These are phyloP conservation scores for Echinosophora koreensis DNA, from an alignment of 306 rosid genomes.

Conservation along the genomic window DNA sequence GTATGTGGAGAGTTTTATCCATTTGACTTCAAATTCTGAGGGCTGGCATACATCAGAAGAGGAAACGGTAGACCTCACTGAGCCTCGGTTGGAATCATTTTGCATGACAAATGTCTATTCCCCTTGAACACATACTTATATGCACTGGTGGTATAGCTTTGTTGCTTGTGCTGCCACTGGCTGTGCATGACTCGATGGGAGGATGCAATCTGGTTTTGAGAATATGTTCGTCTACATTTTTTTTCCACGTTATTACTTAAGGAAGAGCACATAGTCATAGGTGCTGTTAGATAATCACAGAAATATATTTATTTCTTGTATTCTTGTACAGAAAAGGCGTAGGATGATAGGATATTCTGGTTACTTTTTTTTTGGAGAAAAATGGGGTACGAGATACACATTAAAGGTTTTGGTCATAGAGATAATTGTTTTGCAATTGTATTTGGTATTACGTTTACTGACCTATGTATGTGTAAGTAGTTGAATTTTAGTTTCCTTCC, in stretches of 20 bases:
- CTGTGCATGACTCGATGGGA: constrained; percentile 22
- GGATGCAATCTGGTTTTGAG: constrained; percentile 43
- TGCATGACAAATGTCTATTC: constrained; percentile 59
- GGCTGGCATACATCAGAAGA: constrained; percentile 61
- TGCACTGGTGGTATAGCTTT: constrained; percentile 6
- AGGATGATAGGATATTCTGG: constrained; percentile 44
- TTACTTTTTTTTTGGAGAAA: constrained; percentile 46
- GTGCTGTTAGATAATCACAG: constrained; percentile 46
- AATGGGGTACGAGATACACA: no score
- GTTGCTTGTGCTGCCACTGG: constrained; percentile 10
- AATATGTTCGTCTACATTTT: constrained; percentile 17
- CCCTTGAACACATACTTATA: constrained; percentile 41
- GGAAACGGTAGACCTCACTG: constrained; percentile 85
- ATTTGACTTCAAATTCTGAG: constrained; percentile 62
- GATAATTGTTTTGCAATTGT: no score
- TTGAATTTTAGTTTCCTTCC: constrained; percentile 22
- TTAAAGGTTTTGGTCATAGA: no score
- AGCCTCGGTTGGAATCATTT: constrained; percentile 90
- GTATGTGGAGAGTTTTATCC: constrained; percentile 61
- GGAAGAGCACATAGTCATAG: constrained; percentile 45
- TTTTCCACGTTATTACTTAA: constrained; percentile 30
- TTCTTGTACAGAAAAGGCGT: constrained; percentile 66
- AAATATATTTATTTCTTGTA: constrained; percentile 36
- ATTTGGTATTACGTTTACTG: no score
- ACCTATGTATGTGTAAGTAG: background rate